These are phyloP conservation scores for Rhizophora apiculata DNA, from an alignment of 345 rosid species.

Conservation along the genomic window DNA sequence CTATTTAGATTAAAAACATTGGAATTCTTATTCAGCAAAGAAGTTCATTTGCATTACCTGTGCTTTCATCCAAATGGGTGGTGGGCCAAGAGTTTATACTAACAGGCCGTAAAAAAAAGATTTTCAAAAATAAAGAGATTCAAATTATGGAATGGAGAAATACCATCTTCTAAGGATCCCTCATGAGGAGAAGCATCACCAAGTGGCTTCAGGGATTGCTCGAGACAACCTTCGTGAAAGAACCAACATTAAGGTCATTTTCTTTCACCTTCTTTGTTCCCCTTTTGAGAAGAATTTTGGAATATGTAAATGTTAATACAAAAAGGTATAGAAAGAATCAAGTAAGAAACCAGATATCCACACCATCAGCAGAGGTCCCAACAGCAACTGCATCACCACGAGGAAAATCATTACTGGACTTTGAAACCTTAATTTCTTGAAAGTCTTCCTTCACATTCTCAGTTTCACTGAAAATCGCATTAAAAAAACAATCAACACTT, in stretches of 20 bases:
- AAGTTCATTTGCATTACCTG: too few relatives aligned
- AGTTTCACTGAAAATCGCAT: slow-evolving; percentile 23
- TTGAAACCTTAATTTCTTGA: slow-evolving; percentile 14
- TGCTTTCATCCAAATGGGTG: too few relatives aligned
- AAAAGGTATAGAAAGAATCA: neutral
- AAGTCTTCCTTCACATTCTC: slow-evolving; percentile 23
- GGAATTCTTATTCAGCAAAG: neutral
- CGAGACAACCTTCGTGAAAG: slow-evolving; percentile 31
- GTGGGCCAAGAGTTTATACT: too few relatives aligned
- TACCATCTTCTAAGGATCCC: slow-evolving; percentile 69
- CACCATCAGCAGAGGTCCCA: slow-evolving; percentile 34
- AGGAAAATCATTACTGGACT: slow-evolving; percentile 9
- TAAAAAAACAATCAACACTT: neutral
- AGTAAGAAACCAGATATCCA: neutral
- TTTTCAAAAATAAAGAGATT: neutral
- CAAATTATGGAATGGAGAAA: slow-evolving; percentile 3
- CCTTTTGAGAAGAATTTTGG: neutral
- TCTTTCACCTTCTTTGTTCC: neutral
- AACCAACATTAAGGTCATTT: neutral
- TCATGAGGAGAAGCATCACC: slow-evolving; percentile 27
- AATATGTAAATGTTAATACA: neutral
- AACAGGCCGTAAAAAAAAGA: neutral
- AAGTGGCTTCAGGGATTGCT: slow-evolving; percentile 16
- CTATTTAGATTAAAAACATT: neutral
- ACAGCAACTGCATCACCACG: slow-evolving; percentile 16